Evolutionary conservation across 208 protist species (phyloP), one percentile per base, ranked within the genome.

Genomic region (Trypanosoma melophagium): DNA sequence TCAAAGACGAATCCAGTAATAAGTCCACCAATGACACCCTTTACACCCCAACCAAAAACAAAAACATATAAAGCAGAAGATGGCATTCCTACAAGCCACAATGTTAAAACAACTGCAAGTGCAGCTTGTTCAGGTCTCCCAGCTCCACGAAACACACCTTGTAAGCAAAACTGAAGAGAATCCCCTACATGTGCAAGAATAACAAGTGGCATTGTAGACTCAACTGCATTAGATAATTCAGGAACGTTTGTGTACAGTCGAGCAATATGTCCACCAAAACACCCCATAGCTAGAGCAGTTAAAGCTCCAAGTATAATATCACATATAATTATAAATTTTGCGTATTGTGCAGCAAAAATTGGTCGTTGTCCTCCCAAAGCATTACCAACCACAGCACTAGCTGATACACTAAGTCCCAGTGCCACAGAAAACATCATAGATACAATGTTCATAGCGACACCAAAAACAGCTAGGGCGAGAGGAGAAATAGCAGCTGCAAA

Each of bases 21-120:
- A 21, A 92, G 72, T 21, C 80, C 86, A 9, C 71, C 70, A 13
- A 92, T 42, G 55, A 77, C 77, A 16, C 83, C 80, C 45, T 71
- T 74, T 14, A 89, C 81, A 56, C 83, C 86, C 47, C 60, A 63
- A 16, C 84, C 21, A 55, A 80, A 51, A 14, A 81, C 73, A 67
- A 84, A 79, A 13, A 85, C 82, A 22, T 82, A 80, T 22, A 92
- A 22, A 12, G 69, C 72, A 24, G 78, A 89, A 25, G 76, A 61
- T 10, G 83, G 86, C 38, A 92, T 73, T 21, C 80, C 83, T 54
- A 92, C 63, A 60, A 82, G 73, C 83, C 83, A 92, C 51, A 89
- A 67, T 25, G 83, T 86, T 16, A 79, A 69, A 45, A 92, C 42
- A 40, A 89, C 83, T 4, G 72, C 83, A 9, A 79, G 72, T 14